Percentiles rank a stretch among this genome's conserved stretches.
phyloP scores from a whole-genome alignment of 495 filamentous ascomycete genomes.

The Xylaria venustula region DNA sequence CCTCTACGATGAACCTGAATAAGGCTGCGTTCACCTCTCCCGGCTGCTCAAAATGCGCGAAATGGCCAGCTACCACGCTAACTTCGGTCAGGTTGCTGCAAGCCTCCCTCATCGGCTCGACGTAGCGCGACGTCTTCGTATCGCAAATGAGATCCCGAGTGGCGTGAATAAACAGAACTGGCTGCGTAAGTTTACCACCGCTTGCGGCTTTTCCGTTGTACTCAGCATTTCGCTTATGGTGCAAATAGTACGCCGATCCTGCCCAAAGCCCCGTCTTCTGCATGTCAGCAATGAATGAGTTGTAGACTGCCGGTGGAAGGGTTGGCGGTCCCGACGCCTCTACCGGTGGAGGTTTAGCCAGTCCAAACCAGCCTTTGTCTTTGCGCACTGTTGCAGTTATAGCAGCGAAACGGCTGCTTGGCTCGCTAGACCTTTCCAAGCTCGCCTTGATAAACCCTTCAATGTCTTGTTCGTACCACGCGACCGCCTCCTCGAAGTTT shows the following conservation, averaged over 20 bases:
- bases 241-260: background rate
- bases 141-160: conserved; percentile 6
- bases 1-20: conserved; percentile 8
- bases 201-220: conserved; percentile 6
- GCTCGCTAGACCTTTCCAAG: background rate
- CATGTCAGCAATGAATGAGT: background rate
- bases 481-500: conserved; percentile 6
- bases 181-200: conserved; percentile 7
- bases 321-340: background rate
- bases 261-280: conserved; percentile 6
- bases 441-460: background rate
- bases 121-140: conserved; percentile 1
- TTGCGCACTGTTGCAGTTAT: background rate
- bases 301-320: background rate
- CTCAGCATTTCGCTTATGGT: conserved; percentile 6
- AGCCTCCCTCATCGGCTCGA: conserved; percentile 5
- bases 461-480: conserved; percentile 4
- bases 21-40: conserved; percentile 12
- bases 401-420: background rate
- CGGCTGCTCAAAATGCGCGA: conserved; percentile 11
- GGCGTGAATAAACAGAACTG: conserved; percentile 11
- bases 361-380: background rate
- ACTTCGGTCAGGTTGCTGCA: conserved; percentile 13
- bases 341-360: background rate
- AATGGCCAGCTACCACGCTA: conserved; percentile 8